These are phyloP conservation scores for Kodamaea neixiangensis DNA, from an alignment of 805 yeast species.

Conservation along the genomic window DNA sequence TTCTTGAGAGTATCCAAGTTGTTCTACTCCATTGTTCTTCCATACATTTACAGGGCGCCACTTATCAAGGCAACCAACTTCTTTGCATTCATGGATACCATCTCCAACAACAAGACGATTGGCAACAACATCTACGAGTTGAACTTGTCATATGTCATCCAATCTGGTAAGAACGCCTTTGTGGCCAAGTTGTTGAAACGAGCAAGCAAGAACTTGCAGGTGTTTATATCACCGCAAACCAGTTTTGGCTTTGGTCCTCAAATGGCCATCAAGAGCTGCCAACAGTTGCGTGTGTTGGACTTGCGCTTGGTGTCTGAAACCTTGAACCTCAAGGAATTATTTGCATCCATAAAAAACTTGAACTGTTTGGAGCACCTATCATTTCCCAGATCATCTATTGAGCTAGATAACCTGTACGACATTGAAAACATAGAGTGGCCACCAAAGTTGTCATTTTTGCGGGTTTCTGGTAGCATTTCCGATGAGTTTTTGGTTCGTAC, in stretches of 20 bases:
- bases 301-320: conserved; percentile 88
- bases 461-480: conserved; percentile 87
- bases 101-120: conserved; percentile 50
- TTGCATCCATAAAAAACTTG: conserved; percentile 67
- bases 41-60: conserved; percentile 67
- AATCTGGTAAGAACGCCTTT: conserved; percentile 88
- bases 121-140: conserved; percentile 65
- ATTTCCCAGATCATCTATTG: conserved; percentile 85
- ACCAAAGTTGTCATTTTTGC: conserved; percentile 62
- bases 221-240: conserved; percentile 89
- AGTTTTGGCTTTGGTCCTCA: conserved; percentile 92
- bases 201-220: conserved; percentile 62
- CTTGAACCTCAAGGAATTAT: conserved; percentile 77
- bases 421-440: conserved; percentile 73
- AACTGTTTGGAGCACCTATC: conserved; percentile 69
- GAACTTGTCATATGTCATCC: conserved; percentile 79
- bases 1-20: conserved; percentile 60
- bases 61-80: conserved; percentile 67
- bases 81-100: conserved; percentile 66
- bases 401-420: conserved; percentile 48
- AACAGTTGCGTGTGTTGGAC: conserved; percentile 64
- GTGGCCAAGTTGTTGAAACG: conserved; percentile 82
- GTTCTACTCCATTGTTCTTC: conserved; percentile 63
- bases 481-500: conserved; percentile 73
- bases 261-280: conserved; percentile 75